Conservation (phyloP, 441 rosid species). For the Arabidopsis hybrid region DNA sequence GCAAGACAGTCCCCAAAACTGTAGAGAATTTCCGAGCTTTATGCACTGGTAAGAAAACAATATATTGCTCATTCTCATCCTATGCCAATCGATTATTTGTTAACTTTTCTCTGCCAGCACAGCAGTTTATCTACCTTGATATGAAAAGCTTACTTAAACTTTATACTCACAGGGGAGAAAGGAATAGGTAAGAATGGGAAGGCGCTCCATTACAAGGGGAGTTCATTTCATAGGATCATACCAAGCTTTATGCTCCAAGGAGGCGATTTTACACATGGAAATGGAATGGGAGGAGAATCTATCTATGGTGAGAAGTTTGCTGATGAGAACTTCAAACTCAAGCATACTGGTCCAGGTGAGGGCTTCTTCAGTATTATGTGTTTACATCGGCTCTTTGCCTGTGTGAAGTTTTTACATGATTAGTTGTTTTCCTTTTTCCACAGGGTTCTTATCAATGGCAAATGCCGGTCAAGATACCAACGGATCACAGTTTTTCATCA, state of each 20-base stretch:
- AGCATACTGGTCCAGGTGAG: slow-evolving; percentile 87
- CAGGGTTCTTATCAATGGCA: slow-evolving; percentile 93
- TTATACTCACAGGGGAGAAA: slow-evolving; percentile 65
- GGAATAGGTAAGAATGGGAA: slow-evolving; percentile 86
- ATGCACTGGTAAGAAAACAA: slow-evolving; percentile 62
- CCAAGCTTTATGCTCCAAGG: slow-evolving; percentile 96
- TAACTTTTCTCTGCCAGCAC: background rate
- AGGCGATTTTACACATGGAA: slow-evolving; percentile 88
- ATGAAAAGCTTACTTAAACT: background rate
- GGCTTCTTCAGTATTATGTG: slow-evolving; percentile 2
- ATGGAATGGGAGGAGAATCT: slow-evolving; percentile 95
- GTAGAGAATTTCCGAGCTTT: slow-evolving; percentile 78
- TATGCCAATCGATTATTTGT: background rate
- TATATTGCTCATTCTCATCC: background rate
- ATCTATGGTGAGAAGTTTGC: slow-evolving; percentile 89
- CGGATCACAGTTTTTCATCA: slow-evolving; percentile 92
- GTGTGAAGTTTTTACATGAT: slow-evolving; percentile 4
- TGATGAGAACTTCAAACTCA: slow-evolving; percentile 88
- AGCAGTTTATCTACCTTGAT: background rate
- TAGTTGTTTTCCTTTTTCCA: background rate
- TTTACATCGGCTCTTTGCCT: background rate
- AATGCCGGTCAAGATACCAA: slow-evolving; percentile 86
- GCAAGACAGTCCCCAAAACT: slow-evolving; percentile 78
- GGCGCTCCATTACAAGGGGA: slow-evolving; percentile 87
- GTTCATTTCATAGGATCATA: slow-evolving; percentile 84